Percentiles rank a stretch among this genome's conserved stretches.
Conservation (phyloP, 805 yeast genomes). For the Zygosaccharomyces bailii region DNA sequence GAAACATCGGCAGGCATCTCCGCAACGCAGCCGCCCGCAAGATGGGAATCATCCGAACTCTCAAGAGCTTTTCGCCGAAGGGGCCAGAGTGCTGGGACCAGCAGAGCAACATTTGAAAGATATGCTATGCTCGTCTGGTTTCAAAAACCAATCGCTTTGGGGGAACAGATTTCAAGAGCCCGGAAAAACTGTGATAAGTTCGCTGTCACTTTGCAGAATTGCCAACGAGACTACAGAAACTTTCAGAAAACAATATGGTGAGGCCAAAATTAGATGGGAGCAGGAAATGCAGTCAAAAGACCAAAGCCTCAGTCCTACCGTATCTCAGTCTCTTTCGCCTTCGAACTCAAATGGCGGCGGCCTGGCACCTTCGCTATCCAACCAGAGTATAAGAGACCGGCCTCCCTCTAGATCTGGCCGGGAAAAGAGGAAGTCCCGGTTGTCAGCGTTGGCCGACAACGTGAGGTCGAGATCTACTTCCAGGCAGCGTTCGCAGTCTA, state of each 20-base stretch:
- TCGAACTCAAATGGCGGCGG: slow-evolving; percentile 5
- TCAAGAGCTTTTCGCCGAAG: background rate
- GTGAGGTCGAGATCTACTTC: slow-evolving; percentile 59
- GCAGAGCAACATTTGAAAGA: slow-evolving; percentile 94
- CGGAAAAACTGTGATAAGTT: slow-evolving; percentile 78
- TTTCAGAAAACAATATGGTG: slow-evolving; percentile 27
- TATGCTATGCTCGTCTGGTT: slow-evolving; percentile 91
- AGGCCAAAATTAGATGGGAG: slow-evolving; percentile 27
- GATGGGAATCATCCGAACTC: background rate
- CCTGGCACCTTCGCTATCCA: slow-evolving; percentile 8
- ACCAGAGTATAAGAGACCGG: slow-evolving; percentile 4
- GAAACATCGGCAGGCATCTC: slow-evolving; percentile 10
- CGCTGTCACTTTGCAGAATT: slow-evolving; percentile 45
- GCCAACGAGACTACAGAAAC: slow-evolving; percentile 41
- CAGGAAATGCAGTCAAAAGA: slow-evolving; percentile 18
- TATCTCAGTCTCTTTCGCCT: slow-evolving; percentile 8
- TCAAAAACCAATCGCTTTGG: slow-evolving; percentile 66
- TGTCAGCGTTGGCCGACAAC: slow-evolving; percentile 59
- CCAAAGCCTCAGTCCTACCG: slow-evolving; percentile 4
- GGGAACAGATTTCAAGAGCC: slow-evolving; percentile 89
- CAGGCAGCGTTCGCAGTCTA: slow-evolving; percentile 41
- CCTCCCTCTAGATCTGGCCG: slow-evolving; percentile 18
- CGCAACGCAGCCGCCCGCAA: background rate
- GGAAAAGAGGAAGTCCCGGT: slow-evolving; percentile 51
- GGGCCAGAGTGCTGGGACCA: slow-evolving; percentile 50